These are phyloP conservation scores for Anthoceros angustus DNA, from an alignment of 225 moss, liverwort and hornwort species.

Conservation along the genomic window DNA sequence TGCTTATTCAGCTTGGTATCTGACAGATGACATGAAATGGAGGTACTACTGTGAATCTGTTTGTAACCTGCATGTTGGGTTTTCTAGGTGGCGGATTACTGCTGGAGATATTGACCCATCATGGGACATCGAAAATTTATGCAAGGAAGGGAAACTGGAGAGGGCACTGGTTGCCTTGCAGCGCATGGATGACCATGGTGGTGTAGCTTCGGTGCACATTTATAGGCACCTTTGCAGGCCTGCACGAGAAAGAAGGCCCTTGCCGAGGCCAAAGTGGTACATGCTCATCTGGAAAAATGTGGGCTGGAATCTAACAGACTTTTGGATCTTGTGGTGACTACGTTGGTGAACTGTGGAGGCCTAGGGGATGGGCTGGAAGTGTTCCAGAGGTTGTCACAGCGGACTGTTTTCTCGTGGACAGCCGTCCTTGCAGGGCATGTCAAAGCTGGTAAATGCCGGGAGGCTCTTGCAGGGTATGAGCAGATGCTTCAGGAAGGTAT, in stretches of 20 bases:
- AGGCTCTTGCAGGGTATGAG: background rate
- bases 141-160: background rate
- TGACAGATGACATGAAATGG: too few relatives aligned
- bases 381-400: background rate
- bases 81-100: background rate
- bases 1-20: too few relatives aligned
- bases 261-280: background rate
- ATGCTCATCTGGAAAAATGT: background rate
- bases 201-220: background rate
- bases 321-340: background rate
- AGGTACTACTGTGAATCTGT: too few relatives aligned
- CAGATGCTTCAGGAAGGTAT: background rate
- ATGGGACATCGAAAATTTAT: background rate
- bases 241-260: background rate
- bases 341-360: conserved; percentile 1
- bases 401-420: conserved; percentile 1
- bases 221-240: background rate
- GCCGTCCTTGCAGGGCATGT: background rate
- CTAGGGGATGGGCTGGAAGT: conserved; percentile 1
- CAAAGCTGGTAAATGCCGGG: background rate
- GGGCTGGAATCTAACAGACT: background rate
- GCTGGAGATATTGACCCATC: background rate
- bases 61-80: too few relatives aligned
- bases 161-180: background rate
- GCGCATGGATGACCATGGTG: background rate